phyloP scores from a whole-genome alignment of 2,329 filamentous ascomycete species.

The Thelonectria blattea region DNA sequence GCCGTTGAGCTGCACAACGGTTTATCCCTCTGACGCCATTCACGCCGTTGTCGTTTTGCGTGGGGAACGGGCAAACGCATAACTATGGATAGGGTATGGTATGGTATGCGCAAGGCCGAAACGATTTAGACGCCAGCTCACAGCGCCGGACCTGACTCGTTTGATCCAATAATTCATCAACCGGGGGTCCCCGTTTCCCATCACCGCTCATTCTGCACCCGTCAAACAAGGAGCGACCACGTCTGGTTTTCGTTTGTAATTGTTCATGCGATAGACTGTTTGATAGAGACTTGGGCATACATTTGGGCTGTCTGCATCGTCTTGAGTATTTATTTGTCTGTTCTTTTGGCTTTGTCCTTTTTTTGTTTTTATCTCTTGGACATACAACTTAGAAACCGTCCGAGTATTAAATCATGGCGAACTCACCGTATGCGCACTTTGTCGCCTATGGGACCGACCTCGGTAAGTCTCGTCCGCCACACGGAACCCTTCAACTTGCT shows the following conservation, averaged over 20 bases:
- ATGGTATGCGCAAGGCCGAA: too few species aligned
- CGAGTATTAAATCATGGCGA: slow-evolving; percentile 33
- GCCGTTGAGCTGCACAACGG: too few species aligned
- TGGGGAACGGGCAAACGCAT: slow-evolving; percentile 3
- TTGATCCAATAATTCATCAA: slow-evolving; percentile 5
- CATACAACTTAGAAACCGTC: background rate
- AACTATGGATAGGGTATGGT: too few species aligned
- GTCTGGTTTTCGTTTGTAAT: slow-evolving; percentile 3
- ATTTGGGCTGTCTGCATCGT: background rate
- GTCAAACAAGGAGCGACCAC: slow-evolving; percentile 1
- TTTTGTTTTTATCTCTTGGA: background rate
- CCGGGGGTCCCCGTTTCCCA: slow-evolving; percentile 20
- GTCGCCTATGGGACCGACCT: slow-evolving; percentile 55
- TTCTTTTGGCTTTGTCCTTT: background rate
- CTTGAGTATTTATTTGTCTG: background rate
- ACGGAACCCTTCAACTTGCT: slow-evolving; percentile 17
- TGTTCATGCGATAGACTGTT: background rate
- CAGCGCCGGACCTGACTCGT: slow-evolving; percentile 12
- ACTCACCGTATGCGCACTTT: slow-evolving; percentile 40
- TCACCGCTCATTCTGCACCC: slow-evolving; percentile 39
- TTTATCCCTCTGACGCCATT: slow-evolving; percentile 5
- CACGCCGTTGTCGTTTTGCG: background rate
- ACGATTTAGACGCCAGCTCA: slow-evolving; percentile 15
- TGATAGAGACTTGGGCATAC: slow-evolving; percentile 3
- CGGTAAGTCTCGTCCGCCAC: slow-evolving; percentile 42